phyloP scores from a whole-genome alignment of 2,329 filamentous ascomycete genomes.

The Chaetothyriales sp. region DNA sequence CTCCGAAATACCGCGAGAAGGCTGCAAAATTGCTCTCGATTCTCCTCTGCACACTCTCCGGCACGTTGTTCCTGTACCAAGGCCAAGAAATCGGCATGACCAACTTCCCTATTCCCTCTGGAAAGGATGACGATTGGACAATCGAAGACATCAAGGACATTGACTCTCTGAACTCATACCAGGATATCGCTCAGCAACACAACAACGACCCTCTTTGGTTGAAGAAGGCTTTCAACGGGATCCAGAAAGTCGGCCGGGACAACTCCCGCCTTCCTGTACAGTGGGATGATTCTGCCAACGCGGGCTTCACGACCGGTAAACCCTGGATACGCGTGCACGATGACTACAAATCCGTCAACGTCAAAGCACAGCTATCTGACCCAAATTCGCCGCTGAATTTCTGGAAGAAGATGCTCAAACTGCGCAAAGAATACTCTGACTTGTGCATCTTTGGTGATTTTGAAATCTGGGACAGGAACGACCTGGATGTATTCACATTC shows the following conservation, averaged over 20 bases:
- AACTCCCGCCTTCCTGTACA: constrained; percentile 61
- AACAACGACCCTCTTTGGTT: constrained; percentile 26
- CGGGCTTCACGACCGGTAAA: constrained; percentile 48
- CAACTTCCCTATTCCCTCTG: constrained; percentile 29
- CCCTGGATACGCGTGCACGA: constrained; percentile 63
- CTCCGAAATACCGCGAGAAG: constrained; percentile 35
- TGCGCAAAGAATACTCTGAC: constrained; percentile 48
- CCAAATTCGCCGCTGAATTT: constrained; percentile 43
- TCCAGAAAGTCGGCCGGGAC: constrained; percentile 39
- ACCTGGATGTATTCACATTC: constrained; percentile 44
- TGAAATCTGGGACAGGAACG: constrained; percentile 38
- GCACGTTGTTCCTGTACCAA: constrained; percentile 44
- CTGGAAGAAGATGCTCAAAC: constrained; percentile 46
- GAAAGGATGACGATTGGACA: constrained; percentile 25
- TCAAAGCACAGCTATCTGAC: constrained; percentile 30
- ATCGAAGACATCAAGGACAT: constrained; percentile 25
- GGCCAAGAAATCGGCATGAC: constrained; percentile 46
- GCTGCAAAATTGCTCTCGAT: constrained; percentile 49
- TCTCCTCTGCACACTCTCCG: constrained; percentile 41
- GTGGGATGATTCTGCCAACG: constrained; percentile 48
- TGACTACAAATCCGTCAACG: constrained; percentile 50
- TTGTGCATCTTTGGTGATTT: constrained; percentile 58
- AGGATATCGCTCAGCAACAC: constrained; percentile 25
- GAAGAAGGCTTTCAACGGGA: constrained; percentile 39
- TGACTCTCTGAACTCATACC: constrained; percentile 28